phyloP scores from a whole-genome alignment of 257 asterid genomes.

The Solanum sitiens region DNA sequence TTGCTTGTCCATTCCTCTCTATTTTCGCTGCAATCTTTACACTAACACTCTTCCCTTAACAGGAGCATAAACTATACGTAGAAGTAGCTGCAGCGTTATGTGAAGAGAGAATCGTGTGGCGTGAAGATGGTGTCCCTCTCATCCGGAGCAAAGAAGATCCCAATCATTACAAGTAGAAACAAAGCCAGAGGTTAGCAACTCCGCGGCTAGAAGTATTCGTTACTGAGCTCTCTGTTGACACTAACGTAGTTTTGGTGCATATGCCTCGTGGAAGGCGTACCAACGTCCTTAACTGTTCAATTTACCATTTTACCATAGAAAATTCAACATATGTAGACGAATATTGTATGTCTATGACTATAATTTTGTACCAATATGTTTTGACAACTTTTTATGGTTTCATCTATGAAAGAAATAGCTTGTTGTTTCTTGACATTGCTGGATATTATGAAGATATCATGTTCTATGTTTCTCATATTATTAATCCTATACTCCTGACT shows the following conservation, averaged over 20 bases:
- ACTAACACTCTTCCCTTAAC: not conserved
- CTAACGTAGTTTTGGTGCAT: not conserved
- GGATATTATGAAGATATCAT: not conserved
- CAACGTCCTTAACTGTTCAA: not conserved
- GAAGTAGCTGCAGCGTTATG: constrained; percentile 60
- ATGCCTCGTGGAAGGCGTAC: not conserved
- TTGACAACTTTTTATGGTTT: not conserved
- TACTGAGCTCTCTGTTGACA: not conserved
- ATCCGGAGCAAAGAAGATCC: constrained; percentile 54
- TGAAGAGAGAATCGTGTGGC: constrained; percentile 61
- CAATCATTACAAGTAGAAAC: constrained; percentile 11
- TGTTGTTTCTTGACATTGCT: not conserved
- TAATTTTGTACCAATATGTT: not conserved
- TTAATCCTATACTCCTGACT: not conserved
- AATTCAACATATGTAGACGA: not conserved
- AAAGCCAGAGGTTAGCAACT: not conserved
- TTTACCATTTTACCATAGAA: not conserved
- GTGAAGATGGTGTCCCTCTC: constrained; percentile 76
- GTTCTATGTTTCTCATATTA: not conserved
- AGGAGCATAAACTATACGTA: constrained; percentile 67
- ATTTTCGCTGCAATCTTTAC: not conserved
- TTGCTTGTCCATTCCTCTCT: not conserved
- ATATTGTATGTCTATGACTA: not conserved
- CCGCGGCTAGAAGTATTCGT: not conserved
- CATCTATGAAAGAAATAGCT: not conserved